Conservation (phyloP, 2,329 filamentous ascomycete genomes). For the Trichoderma cornu-damae region DNA sequence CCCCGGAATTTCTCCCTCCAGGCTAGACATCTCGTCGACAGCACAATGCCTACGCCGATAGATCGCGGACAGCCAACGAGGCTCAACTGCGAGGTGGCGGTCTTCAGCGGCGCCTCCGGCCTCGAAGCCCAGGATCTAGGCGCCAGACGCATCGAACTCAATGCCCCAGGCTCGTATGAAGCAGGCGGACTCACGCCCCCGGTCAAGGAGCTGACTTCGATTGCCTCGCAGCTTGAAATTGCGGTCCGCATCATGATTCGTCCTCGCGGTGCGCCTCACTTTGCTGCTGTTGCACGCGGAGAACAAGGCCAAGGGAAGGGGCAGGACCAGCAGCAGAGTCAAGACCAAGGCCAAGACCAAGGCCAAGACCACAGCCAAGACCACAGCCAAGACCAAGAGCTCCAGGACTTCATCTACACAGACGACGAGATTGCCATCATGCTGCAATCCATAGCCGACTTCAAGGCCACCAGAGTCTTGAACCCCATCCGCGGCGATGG, state of each 20-base stretch:
- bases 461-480: conserved; percentile 38
- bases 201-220: conserved; percentile 34
- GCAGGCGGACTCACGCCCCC: conserved; percentile 49
- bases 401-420: conserved; percentile 46
- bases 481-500: conserved; percentile 43
- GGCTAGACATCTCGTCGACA: no score
- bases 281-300: background rate
- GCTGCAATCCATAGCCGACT: conserved; percentile 34
- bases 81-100: conserved; percentile 42
- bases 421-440: conserved; percentile 42
- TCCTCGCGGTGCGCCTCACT: conserved; percentile 33
- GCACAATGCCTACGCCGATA: conserved; percentile 7
- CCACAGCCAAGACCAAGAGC: background rate
- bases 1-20: no score
- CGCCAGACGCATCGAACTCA: conserved; percentile 50
- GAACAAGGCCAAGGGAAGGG: no score
- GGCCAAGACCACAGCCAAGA: background rate
- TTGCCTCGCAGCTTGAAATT: conserved; percentile 29
- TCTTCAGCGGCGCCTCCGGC: conserved; percentile 45
- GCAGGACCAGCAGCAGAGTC: background rate
- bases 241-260: conserved; percentile 53
- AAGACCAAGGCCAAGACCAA: background rate
- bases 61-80: conserved; percentile 2
- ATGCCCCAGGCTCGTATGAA: conserved; percentile 46
- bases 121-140: conserved; percentile 38